Percentiles rank a stretch among this genome's conserved stretches.
phyloP scores from a whole-genome alignment of 306 rosid genomes.

The Lagenaria siceraria region DNA sequence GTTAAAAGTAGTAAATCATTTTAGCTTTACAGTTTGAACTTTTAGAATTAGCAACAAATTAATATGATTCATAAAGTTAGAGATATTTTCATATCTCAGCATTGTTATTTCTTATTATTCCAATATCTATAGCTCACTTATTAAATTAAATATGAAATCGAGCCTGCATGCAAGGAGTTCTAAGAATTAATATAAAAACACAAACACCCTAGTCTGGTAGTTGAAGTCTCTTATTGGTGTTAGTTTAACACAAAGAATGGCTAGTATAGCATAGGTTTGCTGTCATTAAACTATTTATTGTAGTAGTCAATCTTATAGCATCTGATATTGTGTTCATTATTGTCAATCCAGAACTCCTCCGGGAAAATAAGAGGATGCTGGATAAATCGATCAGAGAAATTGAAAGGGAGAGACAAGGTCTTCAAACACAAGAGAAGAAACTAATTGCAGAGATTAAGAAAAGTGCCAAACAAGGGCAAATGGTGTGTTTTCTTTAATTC shows the following conservation, averaged over 20 bases:
- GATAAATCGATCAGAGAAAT: conserved; percentile 94
- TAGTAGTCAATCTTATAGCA: not conserved
- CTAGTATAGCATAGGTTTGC: not conserved
- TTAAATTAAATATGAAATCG: not conserved
- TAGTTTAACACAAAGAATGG: not conserved
- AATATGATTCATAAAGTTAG: not conserved
- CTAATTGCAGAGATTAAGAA: conserved; percentile 86
- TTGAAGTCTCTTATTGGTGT: not conserved
- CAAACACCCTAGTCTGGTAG: not conserved
- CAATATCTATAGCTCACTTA: not conserved
- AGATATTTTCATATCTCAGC: not conserved
- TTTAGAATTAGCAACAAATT: not conserved
- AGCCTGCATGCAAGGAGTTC: not conserved
- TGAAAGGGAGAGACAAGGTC: conserved; percentile 84
- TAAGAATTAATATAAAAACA: not conserved
- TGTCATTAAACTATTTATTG: not conserved
- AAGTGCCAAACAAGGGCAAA: conserved; percentile 98
- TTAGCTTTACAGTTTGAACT: not conserved
- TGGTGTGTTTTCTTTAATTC: conserved; percentile 32
- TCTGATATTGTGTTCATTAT: not conserved
- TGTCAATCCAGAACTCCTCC: conserved; percentile 72
- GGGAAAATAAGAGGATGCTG: conserved; percentile 96
- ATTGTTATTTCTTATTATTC: not conserved
- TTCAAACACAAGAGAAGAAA: conserved; percentile 90
- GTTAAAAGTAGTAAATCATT: not conserved